Base-by-base conservation (phyloP, 2,329 filamentous ascomycete genomes). In the Stachybotrys chlorohalonatus region DNA sequence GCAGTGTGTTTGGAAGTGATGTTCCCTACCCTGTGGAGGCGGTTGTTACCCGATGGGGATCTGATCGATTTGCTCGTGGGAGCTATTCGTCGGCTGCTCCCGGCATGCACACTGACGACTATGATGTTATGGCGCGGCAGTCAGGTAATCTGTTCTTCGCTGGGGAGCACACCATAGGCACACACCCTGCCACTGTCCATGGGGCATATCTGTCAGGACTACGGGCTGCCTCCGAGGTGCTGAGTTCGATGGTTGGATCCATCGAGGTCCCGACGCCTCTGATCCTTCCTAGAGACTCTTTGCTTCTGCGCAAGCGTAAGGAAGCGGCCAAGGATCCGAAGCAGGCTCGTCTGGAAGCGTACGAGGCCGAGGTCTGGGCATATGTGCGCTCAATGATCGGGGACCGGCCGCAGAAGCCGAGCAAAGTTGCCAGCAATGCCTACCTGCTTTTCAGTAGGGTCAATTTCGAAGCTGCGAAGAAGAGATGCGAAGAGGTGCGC, bases 11-110 rank as follows among this genome's bases (percentile, higher is more conserved):
- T 64, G 82, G 84, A 1, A 64, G 73, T 13, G 69, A 76, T 32
- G 87, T 96, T 0, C 90, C 92, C 1, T 77, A 84, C 49, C 94
- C 95, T 0, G 74, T 86, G 3, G 93, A 99, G 70, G 85, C 89
- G 2, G 86, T 99, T 50, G 83, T 99, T 47, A 99, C 94, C 24
- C 83, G 93, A 58, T 99, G 94, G 94, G 89, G 86, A 30, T 87
- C 86, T 47, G 94, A 99, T 69, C 85, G 82, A 16, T 99, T 96
- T 68, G 88, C 93, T n/a, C 80, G 87, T 58, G 94, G 94, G 36
- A 96, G 89, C 68, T 99, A 99, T 71, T 99, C 95, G 3, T 97
- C 90, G 59, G 90, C 95, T 1, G 92, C 89, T 0, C 86, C 91
- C 6, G 79, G 84, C 50, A 93, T 96, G 70, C 80, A 84, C 52